These are phyloP conservation scores for Microdochium trichocladiopsis DNA, from an alignment of 2,329 filamentous ascomycete genomes.

Conservation along the genomic window DNA sequence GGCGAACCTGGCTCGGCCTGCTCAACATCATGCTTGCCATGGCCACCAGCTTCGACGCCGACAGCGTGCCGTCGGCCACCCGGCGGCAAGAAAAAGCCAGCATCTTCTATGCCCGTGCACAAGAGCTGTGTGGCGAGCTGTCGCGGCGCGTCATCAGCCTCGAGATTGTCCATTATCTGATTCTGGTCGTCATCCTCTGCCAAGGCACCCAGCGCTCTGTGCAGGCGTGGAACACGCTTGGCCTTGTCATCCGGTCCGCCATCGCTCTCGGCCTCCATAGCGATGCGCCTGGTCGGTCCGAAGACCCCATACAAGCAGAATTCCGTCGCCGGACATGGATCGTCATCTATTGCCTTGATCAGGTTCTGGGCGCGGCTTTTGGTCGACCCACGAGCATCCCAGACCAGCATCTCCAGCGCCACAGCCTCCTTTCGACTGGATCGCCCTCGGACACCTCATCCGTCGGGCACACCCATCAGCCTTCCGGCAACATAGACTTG, in stretches of 20 bases:
- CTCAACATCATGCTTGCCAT: slow-evolving; percentile 2
- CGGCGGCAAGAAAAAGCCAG: not conserved
- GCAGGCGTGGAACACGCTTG: slow-evolving; percentile 1
- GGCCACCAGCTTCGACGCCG: slow-evolving; percentile 1
- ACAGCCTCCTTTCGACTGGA: not conserved
- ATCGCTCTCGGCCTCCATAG: not conserved
- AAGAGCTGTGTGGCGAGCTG: slow-evolving; percentile 1
- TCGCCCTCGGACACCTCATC: slow-evolving; percentile 1
- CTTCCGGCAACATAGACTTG: not conserved
- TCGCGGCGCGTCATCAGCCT: slow-evolving; percentile 1
- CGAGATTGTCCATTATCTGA: slow-evolving; percentile 2
- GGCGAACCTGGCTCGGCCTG: not conserved
- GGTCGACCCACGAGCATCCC: slow-evolving; percentile 1
- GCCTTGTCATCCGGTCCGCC: slow-evolving; percentile 1
- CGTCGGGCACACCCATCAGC: not conserved
- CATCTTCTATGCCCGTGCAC: not conserved
- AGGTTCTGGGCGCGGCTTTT: slow-evolving; percentile 1
- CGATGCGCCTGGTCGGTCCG: not conserved
- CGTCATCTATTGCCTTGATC: slow-evolving; percentile 1
- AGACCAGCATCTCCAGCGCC: not conserved
- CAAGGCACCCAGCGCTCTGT: slow-evolving; percentile 1
- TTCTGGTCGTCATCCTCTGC: slow-evolving; percentile 1
- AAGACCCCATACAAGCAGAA: not conserved
- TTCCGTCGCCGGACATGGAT: not conserved
- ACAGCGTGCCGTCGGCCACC: not conserved